A percentile compares a stretch with the other conserved stretches of the same genome.
These are phyloP conservation scores for Lablab purpureus DNA, from an alignment of 306 rosid genomes.

Conservation along the genomic window DNA sequence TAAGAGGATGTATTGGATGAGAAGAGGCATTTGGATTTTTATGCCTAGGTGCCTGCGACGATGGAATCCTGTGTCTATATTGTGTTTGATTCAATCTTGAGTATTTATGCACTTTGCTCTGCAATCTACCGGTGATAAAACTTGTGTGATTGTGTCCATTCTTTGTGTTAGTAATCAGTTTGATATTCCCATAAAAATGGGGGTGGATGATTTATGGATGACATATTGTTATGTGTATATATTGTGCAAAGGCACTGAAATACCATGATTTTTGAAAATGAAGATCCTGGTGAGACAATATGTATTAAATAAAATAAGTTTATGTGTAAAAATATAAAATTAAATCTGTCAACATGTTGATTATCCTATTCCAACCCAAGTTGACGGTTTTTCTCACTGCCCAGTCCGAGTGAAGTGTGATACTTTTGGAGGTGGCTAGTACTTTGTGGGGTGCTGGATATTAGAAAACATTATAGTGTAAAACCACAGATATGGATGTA, in stretches of 20 bases:
- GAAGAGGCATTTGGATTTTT: constrained; percentile 1
- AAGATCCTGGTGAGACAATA: background rate
- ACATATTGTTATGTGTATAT: background rate
- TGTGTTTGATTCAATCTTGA: constrained; percentile 4
- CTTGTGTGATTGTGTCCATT: background rate
- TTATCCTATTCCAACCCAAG: background rate
- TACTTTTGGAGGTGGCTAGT: background rate
- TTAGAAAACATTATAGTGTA: background rate
- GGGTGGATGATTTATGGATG: background rate
- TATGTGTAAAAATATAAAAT: background rate
- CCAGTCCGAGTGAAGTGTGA: background rate
- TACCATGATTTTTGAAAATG: too few species aligned
- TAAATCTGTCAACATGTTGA: background rate
- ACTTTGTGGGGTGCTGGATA: background rate
- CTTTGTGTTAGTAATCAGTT: background rate
- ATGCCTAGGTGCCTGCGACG: constrained; percentile 11
- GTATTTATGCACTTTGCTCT: constrained; percentile 10
- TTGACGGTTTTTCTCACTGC: background rate
- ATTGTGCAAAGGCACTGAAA: background rate
- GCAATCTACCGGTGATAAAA: background rate
- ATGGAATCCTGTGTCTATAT: background rate
- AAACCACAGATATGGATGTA: background rate
- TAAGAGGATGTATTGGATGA: background rate
- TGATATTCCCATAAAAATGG: constrained; percentile 21
- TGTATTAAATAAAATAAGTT: background rate